A percentile compares a stretch with the other conserved stretches of the same genome.
These are phyloP conservation scores for Grifola frondosa DNA, from an alignment of 1,284 basidiomycete species.

Conservation along the genomic window DNA sequence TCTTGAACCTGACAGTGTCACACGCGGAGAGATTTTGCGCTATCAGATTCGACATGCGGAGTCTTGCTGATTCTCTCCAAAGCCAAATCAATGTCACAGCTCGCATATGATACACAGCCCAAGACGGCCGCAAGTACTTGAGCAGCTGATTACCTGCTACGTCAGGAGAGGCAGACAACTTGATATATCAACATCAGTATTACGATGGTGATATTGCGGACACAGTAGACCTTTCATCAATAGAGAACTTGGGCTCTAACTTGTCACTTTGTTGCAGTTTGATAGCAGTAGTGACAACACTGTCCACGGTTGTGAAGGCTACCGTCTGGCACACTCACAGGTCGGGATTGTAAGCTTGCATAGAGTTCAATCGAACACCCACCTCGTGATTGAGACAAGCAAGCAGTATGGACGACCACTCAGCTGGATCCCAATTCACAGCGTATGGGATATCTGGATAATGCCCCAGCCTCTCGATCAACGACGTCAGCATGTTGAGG, in stretches of 20 bases:
- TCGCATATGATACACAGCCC: constrained; percentile 76
- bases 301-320: constrained; percentile 70
- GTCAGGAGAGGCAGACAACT: background rate
- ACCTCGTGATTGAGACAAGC: constrained; percentile 55
- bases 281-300: constrained; percentile 58
- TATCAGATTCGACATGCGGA: constrained; percentile 75
- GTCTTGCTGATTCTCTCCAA: constrained; percentile 65
- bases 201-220: constrained; percentile 55
- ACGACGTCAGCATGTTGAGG: constrained; percentile 48
- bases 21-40: constrained; percentile 65
- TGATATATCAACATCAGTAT: constrained; percentile 11
- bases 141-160: constrained; percentile 63
- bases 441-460: constrained; percentile 29
- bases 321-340: constrained; percentile 40
- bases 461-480: constrained; percentile 45
- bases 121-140: constrained; percentile 68
- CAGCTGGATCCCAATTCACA: constrained; percentile 54
- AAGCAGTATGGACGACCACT: constrained; percentile 56
- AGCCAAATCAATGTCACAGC: constrained; percentile 86
- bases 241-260: constrained; percentile 51
- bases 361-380: constrained; percentile 14
- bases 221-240: constrained; percentile 57
- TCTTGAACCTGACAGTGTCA: constrained; percentile 50
- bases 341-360: background rate
- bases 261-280: constrained; percentile 51